phyloP scores from a whole-genome alignment of 2,329 filamentous ascomycete genomes.

The Monilinia aucupariae region DNA sequence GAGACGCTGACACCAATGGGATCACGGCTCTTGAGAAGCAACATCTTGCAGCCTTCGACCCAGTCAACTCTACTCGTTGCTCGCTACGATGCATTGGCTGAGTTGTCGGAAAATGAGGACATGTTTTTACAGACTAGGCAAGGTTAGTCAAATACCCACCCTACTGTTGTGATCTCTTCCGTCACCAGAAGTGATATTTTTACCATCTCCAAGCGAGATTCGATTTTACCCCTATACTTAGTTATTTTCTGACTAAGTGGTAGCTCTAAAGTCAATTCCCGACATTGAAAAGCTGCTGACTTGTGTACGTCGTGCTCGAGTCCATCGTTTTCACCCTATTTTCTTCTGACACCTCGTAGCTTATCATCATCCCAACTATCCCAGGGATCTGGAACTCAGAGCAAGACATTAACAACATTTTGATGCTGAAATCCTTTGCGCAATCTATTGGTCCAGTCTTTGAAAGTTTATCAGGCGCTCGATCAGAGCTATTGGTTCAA shows the following conservation, averaged over 20 bases:
- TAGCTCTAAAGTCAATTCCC: conserved; percentile 66
- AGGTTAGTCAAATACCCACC: conserved; percentile 41
- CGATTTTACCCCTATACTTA: not conserved
- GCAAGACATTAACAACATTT: conserved; percentile 77
- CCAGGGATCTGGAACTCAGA: conserved; percentile 64
- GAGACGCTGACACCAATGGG: conserved; percentile 87
- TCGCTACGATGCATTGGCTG: conserved; percentile 77
- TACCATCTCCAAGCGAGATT: not conserved
- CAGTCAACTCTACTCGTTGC: conserved; percentile 58
- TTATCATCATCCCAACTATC: conserved; percentile 69
- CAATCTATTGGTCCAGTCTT: conserved; percentile 61
- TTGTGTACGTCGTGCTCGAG: conserved; percentile 45
- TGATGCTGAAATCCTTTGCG: conserved; percentile 81
- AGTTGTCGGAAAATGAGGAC: conserved; percentile 74
- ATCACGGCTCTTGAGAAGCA: conserved; percentile 72
- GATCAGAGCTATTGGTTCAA: conserved; percentile 57
- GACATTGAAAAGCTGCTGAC: conserved; percentile 79
- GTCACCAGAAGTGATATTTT: not conserved
- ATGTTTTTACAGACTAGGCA: conserved; percentile 74
- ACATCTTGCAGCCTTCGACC: conserved; percentile 83
- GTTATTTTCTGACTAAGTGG: not conserved
- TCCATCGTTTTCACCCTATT: conserved; percentile 15
- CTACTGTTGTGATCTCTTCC: not conserved
- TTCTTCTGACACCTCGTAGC: conserved; percentile 40
- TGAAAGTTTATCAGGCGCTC: conserved; percentile 59